A percentile compares a stretch with the other conserved stretches of the same genome.
phyloP scores from a whole-genome alignment of 208 protist genomes.

The Entamoeba dispar region DNA sequence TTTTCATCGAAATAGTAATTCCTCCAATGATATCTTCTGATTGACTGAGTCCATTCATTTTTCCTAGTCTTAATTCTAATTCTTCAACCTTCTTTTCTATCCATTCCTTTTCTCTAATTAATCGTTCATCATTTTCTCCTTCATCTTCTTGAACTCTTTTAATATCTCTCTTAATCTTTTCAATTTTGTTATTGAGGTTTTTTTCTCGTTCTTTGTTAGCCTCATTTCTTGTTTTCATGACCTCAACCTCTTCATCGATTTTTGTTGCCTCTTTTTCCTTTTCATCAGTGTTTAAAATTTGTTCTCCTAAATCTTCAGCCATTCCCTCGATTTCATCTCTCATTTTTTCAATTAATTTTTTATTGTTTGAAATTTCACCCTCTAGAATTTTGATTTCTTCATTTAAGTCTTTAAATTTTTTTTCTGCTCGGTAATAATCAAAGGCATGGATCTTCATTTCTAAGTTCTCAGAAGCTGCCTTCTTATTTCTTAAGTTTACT shows the following conservation, averaged over 20 bases:
- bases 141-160: background rate
- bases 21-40: background rate
- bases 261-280: too few species aligned
- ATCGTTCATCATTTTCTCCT: background rate
- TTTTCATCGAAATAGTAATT: background rate
- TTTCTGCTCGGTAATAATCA: slow-evolving; percentile 29
- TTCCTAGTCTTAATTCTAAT: background rate
- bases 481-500: background rate
- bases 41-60: background rate
- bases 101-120: background rate
- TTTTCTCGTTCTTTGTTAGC: background rate
- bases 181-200: background rate
- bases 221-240: background rate
- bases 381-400: background rate
- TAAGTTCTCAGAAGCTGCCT: slow-evolving; percentile 40
- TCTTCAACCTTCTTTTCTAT: background rate
- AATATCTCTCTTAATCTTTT: background rate
- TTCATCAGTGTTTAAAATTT: background rate
- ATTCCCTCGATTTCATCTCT: background rate
- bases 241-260: background rate
- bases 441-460: slow-evolving; percentile 40
- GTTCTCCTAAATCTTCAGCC: background rate
- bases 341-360: background rate
- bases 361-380: background rate
- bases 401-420: background rate